Evolutionary conservation across 2,329 filamentous ascomycete species (phyloP).

Genomic region (Zymoseptoria ardabiliae): DNA sequence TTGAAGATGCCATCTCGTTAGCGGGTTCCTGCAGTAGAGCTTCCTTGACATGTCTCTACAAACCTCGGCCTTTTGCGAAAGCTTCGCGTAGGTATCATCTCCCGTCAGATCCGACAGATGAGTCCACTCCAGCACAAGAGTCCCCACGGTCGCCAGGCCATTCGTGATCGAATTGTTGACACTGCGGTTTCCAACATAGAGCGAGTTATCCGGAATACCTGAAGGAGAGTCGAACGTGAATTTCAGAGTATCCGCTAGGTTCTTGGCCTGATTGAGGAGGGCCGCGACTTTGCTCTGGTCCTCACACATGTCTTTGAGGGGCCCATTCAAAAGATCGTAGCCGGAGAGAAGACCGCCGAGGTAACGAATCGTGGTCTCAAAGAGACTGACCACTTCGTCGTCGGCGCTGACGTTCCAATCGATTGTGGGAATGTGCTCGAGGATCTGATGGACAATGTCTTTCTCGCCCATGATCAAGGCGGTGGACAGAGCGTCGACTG

Average conservation of each 20-base stretch:
- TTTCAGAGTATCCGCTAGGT: conserved; percentile 64
- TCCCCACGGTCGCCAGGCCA: conserved; percentile 69
- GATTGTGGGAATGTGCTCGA: conserved; percentile 62
- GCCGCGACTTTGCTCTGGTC: conserved; percentile 43
- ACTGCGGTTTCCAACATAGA: conserved; percentile 49
- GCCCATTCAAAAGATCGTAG: conserved; percentile 66
- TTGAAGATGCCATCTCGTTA: neutral
- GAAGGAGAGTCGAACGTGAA: conserved; percentile 71
- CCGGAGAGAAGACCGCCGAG: conserved; percentile 71
- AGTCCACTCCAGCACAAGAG: conserved; percentile 77
- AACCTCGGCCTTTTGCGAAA: conserved; percentile 54
- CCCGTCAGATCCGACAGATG: conserved; percentile 69
- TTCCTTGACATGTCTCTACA: neutral
- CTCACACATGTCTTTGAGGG: conserved; percentile 35
- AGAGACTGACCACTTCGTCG: conserved; percentile 59
- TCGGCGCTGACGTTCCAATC: conserved; percentile 70
- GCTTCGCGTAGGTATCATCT: conserved; percentile 55
- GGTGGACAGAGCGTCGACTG: conserved; percentile 72
- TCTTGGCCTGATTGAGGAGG: conserved; percentile 60
- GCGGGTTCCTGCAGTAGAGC: neutral
- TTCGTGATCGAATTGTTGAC: conserved; percentile 50
- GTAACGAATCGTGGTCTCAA: conserved; percentile 88
- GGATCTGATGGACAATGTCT: conserved; percentile 61
- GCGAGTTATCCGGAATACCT: conserved; percentile 64
- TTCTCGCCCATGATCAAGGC: conserved; percentile 68